Base-by-base conservation (phyloP, 352 stramenopile species). In the Phytopythium sindhum region DNA sequence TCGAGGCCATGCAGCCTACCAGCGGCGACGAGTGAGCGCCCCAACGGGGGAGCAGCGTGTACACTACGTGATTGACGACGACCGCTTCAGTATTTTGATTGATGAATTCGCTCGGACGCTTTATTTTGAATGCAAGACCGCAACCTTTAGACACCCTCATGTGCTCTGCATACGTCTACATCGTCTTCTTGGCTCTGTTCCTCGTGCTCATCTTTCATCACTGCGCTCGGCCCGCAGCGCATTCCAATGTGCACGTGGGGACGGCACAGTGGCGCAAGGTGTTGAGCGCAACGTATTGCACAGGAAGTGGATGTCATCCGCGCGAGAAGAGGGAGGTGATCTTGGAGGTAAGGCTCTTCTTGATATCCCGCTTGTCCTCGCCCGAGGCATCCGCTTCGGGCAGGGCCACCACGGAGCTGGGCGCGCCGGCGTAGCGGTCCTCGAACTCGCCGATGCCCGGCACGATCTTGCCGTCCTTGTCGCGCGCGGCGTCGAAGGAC, bases 361-460 rank as follows among this genome's bases (percentile, higher is more conserved):
- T 77, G 28, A 83, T 24, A n/a, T 70, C 68, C 31, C 41, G 15
- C 23, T 9, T 42, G 8, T 63, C 42, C n/a, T 61, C 61, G 7
- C 54, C 64, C 8, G 72, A 64, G 9, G 75, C 68, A 47, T 80
- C 72, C 31, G 73, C 70, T 26, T 64, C 67, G 21, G 59, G 59
- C 23, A 74, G 59, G 48, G 82, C 69, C 39, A 85, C 66, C 37
- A 77, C 69, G 10, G 60, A 52, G 35, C 62, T 82, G 3, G 77
- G 57, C 0, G 63, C 61, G n/a, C 77, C 79, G 12, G 80, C 33
- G 35, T 95, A 95, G 26, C 86, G 84, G 0, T 70, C 66, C 78
- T 95, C 86, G 69, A 95, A 95, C 52, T 78, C 68, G 21, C 86
- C 86, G 42, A 95, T 80, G 33, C 86, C 86, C 5, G 86, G 86